Percentiles rank a stretch among this genome's conserved stretches.
Conservation (phyloP, 352 stramenopile genomes). For the Phytophthora pinifolia region DNA sequence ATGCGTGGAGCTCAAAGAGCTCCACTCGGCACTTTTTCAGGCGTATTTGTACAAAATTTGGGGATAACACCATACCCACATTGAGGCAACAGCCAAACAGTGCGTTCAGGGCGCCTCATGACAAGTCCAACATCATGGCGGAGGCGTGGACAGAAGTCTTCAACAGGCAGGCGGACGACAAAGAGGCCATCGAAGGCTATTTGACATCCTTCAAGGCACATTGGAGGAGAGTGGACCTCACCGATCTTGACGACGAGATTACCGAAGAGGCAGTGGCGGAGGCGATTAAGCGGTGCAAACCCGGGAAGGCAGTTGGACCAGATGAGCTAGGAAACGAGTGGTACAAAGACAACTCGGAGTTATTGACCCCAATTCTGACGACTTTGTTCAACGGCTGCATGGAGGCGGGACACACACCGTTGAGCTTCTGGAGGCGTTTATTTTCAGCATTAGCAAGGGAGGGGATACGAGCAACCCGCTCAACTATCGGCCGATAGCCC, state of each 20-base stretch:
- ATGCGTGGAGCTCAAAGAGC: not conserved
- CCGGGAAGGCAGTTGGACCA: not conserved
- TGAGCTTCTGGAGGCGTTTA: too few relatives aligned
- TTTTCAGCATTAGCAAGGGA: too few relatives aligned
- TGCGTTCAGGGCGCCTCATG: too few relatives aligned
- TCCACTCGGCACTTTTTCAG: not conserved
- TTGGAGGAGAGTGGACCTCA: not conserved
- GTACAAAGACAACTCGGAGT: not conserved
- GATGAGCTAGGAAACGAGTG: conserved; percentile 2
- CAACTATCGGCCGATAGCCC: too few relatives aligned
- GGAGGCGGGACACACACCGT: too few relatives aligned
- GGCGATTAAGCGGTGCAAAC: not conserved
- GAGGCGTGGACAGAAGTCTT: not conserved
- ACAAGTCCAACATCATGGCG: not conserved
- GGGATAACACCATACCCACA: not conserved
- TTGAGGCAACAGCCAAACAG: not conserved
- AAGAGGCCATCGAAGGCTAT: too few relatives aligned
- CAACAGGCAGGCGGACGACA: not conserved
- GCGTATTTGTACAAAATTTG: not conserved
- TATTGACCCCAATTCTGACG: not conserved
- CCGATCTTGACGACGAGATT: not conserved
- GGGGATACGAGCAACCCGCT: too few relatives aligned
- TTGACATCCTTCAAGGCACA: too few relatives aligned
- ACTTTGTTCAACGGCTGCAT: not conserved
- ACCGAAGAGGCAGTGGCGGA: not conserved